Evolutionary conservation across 2,329 filamentous ascomycete species (phyloP).

Genomic region (Fusarium siculi): DNA sequence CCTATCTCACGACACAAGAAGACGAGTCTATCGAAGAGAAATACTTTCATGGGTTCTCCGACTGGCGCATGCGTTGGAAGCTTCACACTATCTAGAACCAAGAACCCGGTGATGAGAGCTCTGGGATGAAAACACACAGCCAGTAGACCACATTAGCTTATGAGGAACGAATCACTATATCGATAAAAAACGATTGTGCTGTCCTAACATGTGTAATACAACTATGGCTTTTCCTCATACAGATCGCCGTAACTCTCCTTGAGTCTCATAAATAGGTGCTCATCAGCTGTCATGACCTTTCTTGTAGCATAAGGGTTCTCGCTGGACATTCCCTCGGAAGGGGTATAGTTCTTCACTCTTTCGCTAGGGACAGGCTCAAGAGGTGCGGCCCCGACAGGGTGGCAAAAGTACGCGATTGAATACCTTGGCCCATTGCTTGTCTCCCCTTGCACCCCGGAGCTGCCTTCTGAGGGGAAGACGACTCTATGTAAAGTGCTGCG

Average conservation of each 20-base stretch:
- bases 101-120: neutral
- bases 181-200: neutral
- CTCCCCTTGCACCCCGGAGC: constrained; percentile 54
- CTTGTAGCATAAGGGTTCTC: constrained; percentile 62
- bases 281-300: constrained; percentile 70
- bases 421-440: constrained; percentile 65
- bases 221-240: constrained; percentile 57
- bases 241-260: constrained; percentile 67
- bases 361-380: constrained; percentile 70
- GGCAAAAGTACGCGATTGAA: constrained; percentile 76
- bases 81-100: constrained; percentile 53
- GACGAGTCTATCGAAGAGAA: constrained; percentile 44
- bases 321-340: constrained; percentile 45
- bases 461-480: constrained; percentile 66
- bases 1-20: constrained; percentile 54
- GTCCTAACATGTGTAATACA: neutral
- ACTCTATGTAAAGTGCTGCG: constrained; percentile 91
- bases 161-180: neutral
- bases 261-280: constrained; percentile 71
- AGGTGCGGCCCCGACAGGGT: constrained; percentile 64
- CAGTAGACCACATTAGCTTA: neutral
- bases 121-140: neutral
- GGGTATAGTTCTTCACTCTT: constrained; percentile 58
- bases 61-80: constrained; percentile 58
- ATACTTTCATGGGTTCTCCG: constrained; percentile 49